Evolutionary conservation across 2,329 filamentous ascomycete genomes (phyloP), one percentile per base, ranked within the genome.

Genomic region (Zasmidium cellare): DNA sequence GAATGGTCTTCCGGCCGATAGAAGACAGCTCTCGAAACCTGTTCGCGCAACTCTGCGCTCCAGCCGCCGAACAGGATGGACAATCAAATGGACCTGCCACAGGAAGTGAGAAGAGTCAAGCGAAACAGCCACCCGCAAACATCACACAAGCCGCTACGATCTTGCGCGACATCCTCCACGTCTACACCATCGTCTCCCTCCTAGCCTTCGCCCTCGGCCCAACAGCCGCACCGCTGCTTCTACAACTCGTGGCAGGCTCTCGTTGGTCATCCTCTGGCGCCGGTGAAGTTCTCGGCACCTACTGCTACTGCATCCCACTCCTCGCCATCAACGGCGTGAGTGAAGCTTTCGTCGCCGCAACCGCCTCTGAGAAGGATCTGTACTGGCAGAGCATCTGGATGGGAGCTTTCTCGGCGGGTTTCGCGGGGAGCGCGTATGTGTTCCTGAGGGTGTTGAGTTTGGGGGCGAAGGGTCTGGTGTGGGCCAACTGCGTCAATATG

Each of bases 401-500:
- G 93, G 83, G 84, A 3, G 81, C 77, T 1, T 97, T 96, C 72
- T 96, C 91, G 2, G 77, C 82, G 7, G 83, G 84, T 1, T 97
- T 97, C 73, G 90, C 85, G 0, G 76, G 79, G 0, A 86, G 89
- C 0, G 91, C 92, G 1, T 96, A 87, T 68, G 62, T 92, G 5
- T 89, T 91, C 63, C 80, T 99, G 63, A 78, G 81, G n/a, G 75
- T 91, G 9, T 74, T 89, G 22, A 79, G 81, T 7, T 76, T 90
- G 60, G 94, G 92, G 0, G 92, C 92, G 0, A 79, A 82, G 45
- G 94, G 94, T 0, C 78, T 99, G 46, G 91, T 99, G 0, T 82
- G 85, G 64, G 92, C 92, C 52, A 99, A 97, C 72, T 87, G 84
- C 47, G 84, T 96, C 67, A 97, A 97, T 72, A 96, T 99, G 92